Percentiles rank a stretch among this genome's conserved stretches.
Evolutionary conservation across 768 basidiomycete genomes (phyloP).

Genomic region (Mycena rosella): DNA sequence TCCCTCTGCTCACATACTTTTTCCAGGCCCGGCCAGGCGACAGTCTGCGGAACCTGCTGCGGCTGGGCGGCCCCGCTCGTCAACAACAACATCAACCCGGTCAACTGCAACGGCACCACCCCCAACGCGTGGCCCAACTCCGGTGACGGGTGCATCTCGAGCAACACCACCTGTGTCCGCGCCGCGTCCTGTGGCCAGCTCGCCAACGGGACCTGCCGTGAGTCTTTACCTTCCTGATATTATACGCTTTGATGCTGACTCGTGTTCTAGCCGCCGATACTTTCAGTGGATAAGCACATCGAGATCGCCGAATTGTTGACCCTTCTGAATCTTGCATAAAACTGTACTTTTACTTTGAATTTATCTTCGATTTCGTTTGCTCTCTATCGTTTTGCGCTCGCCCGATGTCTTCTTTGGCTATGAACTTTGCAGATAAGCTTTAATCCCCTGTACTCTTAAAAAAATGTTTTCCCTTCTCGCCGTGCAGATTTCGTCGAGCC

Average conservation of each 20-base stretch:
- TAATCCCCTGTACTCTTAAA: too few species aligned
- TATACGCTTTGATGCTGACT: not conserved
- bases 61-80: not conserved
- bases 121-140: not conserved
- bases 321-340: not conserved
- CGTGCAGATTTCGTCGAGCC: too few species aligned
- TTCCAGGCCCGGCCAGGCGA: not conserved
- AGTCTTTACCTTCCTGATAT: not conserved
- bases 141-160: constrained; percentile 3
- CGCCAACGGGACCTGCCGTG: constrained; percentile 4
- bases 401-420: too few species aligned
- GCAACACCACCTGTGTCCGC: not conserved
- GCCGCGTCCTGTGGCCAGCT: not conserved
- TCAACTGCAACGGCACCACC: not conserved
- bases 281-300: not conserved
- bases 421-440: too few species aligned
- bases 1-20: not conserved
- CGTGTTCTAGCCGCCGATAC: not conserved
- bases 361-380: too few species aligned
- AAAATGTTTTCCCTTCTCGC: too few species aligned
- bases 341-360: too few species aligned
- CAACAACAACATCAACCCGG: constrained; percentile 1
- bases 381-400: too few species aligned
- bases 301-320: too few species aligned
- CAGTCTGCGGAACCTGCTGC: constrained; percentile 6